Evolutionary conservation across 331 rosid species (phyloP), one percentile per base, ranked within the genome.

Genomic region (Phaseolus coccineus): DNA sequence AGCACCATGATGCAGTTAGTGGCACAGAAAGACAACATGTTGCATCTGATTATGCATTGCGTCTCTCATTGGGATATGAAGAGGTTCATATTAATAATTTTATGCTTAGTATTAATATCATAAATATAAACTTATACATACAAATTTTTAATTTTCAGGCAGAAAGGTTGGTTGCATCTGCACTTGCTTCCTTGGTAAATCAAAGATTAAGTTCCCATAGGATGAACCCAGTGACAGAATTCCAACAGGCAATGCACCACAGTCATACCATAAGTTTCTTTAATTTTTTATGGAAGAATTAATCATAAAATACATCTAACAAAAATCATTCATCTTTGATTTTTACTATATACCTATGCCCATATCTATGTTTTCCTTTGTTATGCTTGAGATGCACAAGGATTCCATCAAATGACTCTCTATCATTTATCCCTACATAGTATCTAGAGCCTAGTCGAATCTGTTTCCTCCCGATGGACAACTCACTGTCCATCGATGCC

Each of bases 111-210:
- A 70, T 50, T 73, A 19, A 73, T 76, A 80, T 67, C 53, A 61
- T 77, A 59, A 42, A 73, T 61, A 76, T 61, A 19, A 80, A 67
- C 39, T 68, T 81, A 39, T 73, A 56, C 63, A 57, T 61, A 28
- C 30, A 11, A 52, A 51, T 68, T 82, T 50, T 62, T 59, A 24
- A 68, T 77, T 63, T 82, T 73, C 89, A 95, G 99, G 93, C 94
- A 8, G 97, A 95, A 84, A 69, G 82, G 64, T 40, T 93, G 88
- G 96, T 93, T 59, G 81, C 97, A 79, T 90, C 94, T 73, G 90
- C 96, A 69, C 99, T 95, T 81, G 85, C 87, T 82, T 87, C 84
- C 87, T 84, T 95, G 84, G 85, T 85, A 63, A 90, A 86, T 89
- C 89, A 78, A 81, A 69, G 47, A 83, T 81, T 28, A 84, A 84